Conservation (phyloP, 257 asterid genomes). For the Phtheirospermum japonicum region DNA sequence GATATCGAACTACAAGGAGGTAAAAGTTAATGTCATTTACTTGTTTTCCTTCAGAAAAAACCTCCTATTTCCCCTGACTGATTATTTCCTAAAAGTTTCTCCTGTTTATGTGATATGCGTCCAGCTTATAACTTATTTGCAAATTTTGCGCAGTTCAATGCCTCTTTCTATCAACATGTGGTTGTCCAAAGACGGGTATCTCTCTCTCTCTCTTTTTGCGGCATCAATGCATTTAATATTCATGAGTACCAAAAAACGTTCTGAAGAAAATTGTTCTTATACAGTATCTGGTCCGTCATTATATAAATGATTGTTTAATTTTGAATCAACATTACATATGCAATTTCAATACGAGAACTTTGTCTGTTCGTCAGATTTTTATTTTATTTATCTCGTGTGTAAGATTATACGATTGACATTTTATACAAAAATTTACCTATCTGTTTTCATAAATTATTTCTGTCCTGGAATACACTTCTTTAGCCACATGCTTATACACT, state of each 20-base stretch:
- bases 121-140: constrained; percentile 26
- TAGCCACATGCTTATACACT: neutral
- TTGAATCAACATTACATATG: neutral
- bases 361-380: neutral
- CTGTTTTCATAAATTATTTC: constrained; percentile 1
- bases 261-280: neutral
- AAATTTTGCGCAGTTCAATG: constrained; percentile 67
- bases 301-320: constrained; percentile 10
- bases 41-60: constrained; percentile 3
- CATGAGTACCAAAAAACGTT: neutral
- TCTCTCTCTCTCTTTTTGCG: constrained; percentile 28
- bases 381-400: neutral
- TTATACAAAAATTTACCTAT: neutral
- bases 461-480: constrained; percentile 4
- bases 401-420: neutral
- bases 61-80: constrained; percentile 14
- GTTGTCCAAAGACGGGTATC: constrained; percentile 92
- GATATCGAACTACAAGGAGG: neutral
- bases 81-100: neutral
- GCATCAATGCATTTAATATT: neutral
- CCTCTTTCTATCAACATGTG: constrained; percentile 94
- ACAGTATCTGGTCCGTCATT: constrained; percentile 17
- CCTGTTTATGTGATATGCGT: neutral
- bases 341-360: neutral
- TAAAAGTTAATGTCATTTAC: no score